Evolutionary conservation across 257 asterid genomes (phyloP).

Genomic region (Nicotiana obtusifolia): DNA sequence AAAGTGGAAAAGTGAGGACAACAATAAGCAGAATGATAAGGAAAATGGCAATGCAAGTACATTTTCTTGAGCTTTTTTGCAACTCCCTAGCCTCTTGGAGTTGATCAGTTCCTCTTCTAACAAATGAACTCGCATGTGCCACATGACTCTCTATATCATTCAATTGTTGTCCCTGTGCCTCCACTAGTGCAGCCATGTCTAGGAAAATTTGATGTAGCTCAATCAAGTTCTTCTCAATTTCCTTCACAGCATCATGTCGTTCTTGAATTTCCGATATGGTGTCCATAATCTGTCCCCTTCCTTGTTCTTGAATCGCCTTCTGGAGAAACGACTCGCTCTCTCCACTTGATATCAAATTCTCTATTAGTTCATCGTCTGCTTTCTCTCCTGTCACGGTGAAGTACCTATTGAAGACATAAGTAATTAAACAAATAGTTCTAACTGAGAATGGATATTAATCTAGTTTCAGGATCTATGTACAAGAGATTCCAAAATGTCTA

Average conservation of each 20-base stretch:
- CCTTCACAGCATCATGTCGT: slow-evolving; percentile 37
- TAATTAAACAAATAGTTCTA: too few relatives aligned
- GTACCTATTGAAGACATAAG: background rate
- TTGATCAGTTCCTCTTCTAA: slow-evolving; percentile 28
- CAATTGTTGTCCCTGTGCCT: slow-evolving; percentile 35
- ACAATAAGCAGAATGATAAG: slow-evolving; percentile 18
- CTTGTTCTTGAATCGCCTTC: slow-evolving; percentile 41
- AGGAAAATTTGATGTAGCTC: slow-evolving; percentile 37
- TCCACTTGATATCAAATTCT: slow-evolving; percentile 37
- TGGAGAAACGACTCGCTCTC: slow-evolving; percentile 38
- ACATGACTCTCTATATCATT: slow-evolving; percentile 35
- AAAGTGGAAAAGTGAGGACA: slow-evolving; percentile 26
- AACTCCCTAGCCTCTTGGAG: slow-evolving; percentile 26
- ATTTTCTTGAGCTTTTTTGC: slow-evolving; percentile 31
- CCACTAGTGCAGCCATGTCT: slow-evolving; percentile 39
- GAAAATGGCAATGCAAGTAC: slow-evolving; percentile 22
- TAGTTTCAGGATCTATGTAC: too few relatives aligned
- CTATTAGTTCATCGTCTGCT: slow-evolving; percentile 30
- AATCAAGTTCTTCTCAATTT: slow-evolving; percentile 29
- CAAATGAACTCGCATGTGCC: slow-evolving; percentile 35
- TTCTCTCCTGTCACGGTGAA: slow-evolving; percentile 34
- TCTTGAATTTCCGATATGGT: slow-evolving; percentile 37
- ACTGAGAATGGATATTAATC: too few relatives aligned
- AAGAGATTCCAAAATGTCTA: too few relatives aligned
- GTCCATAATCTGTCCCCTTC: slow-evolving; percentile 34